Conservation (phyloP, 495 filamentous ascomycete genomes). For the Penicillium coffeae region DNA sequence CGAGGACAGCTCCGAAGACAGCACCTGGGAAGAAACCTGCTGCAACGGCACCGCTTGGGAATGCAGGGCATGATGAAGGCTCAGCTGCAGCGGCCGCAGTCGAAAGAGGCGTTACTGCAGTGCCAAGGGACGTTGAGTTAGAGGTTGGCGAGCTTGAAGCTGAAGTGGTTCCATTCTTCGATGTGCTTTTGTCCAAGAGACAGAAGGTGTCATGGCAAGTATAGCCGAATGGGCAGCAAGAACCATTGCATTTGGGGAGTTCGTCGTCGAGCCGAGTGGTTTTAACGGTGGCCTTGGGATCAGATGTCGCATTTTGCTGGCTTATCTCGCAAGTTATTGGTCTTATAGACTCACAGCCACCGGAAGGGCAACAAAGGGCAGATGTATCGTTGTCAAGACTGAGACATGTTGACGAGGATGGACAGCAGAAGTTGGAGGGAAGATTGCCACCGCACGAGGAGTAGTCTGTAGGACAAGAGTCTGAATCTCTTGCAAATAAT, state of each 20-base stretch:
- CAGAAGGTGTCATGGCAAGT: slow-evolving; percentile 53
- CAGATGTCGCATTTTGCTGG: slow-evolving; percentile 57
- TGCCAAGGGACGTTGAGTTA: slow-evolving; percentile 11
- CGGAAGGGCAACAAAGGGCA: slow-evolving; percentile 72
- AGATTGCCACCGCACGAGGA: slow-evolving; percentile 53
- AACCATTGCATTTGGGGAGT: slow-evolving; percentile 54
- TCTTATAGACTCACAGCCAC: slow-evolving; percentile 61
- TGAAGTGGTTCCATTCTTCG: slow-evolving; percentile 18
- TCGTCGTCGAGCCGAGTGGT: slow-evolving; percentile 58
- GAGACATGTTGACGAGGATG: slow-evolving; percentile 56
- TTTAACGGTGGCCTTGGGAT: slow-evolving; percentile 63
- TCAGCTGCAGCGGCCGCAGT: slow-evolving; percentile 16
- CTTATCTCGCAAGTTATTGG: slow-evolving; percentile 68
- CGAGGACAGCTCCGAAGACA: slow-evolving; percentile 47
- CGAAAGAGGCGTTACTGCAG: slow-evolving; percentile 19
- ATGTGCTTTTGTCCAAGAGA: slow-evolving; percentile 32
- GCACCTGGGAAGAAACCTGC: slow-evolving; percentile 65
- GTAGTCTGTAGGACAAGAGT: slow-evolving; percentile 46
- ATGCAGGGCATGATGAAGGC: slow-evolving; percentile 31
- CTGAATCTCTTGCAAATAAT: slow-evolving; percentile 29
- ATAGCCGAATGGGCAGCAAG: slow-evolving; percentile 79
- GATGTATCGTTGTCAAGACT: slow-evolving; percentile 63
- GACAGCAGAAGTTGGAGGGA: slow-evolving; percentile 75
- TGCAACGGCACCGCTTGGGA: slow-evolving; percentile 50
- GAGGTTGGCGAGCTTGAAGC: slow-evolving; percentile 27